Conservation (phyloP, 192 early-diverging fungal genomes). For the Umbelopsis vinacea region DNA sequence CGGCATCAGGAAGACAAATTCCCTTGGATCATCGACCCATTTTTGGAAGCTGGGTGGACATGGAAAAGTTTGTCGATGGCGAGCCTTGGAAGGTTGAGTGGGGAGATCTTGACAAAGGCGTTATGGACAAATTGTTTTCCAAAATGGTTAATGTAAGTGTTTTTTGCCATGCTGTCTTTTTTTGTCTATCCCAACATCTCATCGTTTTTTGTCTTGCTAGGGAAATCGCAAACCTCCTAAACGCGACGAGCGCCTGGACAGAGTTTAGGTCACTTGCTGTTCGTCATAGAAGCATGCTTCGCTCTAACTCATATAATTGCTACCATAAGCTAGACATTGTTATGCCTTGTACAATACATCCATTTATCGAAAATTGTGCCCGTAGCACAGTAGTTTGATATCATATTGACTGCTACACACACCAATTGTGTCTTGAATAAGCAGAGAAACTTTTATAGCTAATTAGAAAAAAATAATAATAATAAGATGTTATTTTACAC, state of each 20-base stretch:
- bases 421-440: no score
- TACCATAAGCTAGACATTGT: neutral
- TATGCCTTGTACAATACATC: no score
- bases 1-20: slow-evolving; percentile 29
- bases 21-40: slow-evolving; percentile 37
- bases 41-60: slow-evolving; percentile 41
- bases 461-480: no score
- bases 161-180: no score
- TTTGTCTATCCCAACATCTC: neutral
- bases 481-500: neutral
- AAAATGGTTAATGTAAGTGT: slow-evolving; percentile 32
- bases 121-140: slow-evolving; percentile 34
- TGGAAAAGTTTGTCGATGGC: slow-evolving; percentile 35
- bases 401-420: no score
- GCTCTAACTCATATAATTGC: neutral
- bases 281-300: neutral
- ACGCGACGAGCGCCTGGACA: neutral
- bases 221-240: slow-evolving; percentile 11
- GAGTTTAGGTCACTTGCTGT: neutral
- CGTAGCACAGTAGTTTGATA: no score
- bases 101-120: slow-evolving; percentile 34
- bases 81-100: slow-evolving; percentile 41
- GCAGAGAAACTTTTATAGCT: no score
- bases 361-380: no score
- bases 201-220: neutral